Base-by-base conservation (phyloP, 495 filamentous ascomycete species). In the Aspergillus baeticus region DNA sequence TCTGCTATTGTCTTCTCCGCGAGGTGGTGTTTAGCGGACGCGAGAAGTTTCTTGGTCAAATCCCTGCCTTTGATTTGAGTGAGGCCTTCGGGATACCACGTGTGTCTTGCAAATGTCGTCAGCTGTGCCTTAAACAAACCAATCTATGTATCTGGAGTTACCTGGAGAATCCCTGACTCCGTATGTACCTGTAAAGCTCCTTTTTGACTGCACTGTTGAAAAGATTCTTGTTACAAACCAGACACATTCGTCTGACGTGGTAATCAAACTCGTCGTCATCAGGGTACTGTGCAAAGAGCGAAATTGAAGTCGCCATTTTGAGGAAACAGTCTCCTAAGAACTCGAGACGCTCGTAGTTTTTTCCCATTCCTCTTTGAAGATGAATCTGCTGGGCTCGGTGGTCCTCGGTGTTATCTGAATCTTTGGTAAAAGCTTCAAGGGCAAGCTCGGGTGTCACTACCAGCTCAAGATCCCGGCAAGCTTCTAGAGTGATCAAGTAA, bases 1-100 rank as follows among this genome's bases (percentile, higher is more conserved):
- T 98, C 94, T n/a, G 94, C 94, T 66, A 96, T 88, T 4, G 90
- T 86, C 71, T 98, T 98, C 64, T 96, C 89, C 3, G 83, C 88
- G 6, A 98, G 81, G 0, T 72, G 64, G 62, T 97, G 93, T 18
- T 74, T 79, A 20, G 69, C 66, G 54, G 82, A 73, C 6, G 74
- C 78, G 20, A 70, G 69, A 20, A 78, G 76, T 51, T 76, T 81
- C 15, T 80, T 85, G 5, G 76, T 77, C 18, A 72, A 69, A 14
- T 84, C 80, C 52, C 85, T 87, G 6, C 87, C 87, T 50, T 79
- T 66, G 1, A 87, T 70, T 18, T 88, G 73, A 36, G 73, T 80
- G 50, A 95, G 75, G 2, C 89, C 89, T 55, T 88, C 81, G 0
- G 92, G 92, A 63, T 96, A 96, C 92, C 92, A 96, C 39, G 64